Conservation (phyloP, 441 rosid species). For the Euphorbia corollata region DNA sequence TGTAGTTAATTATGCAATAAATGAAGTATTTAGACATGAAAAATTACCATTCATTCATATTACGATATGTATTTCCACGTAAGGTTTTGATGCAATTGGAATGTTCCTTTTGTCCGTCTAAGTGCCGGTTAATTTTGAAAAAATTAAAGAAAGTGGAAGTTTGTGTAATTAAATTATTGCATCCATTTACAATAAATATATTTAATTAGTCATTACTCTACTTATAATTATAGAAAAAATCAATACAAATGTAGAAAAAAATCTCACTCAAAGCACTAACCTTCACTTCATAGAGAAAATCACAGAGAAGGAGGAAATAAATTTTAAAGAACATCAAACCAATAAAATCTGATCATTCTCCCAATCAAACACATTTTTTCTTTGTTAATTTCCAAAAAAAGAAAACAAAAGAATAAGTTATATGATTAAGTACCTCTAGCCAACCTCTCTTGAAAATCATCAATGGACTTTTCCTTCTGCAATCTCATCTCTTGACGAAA, state of each 20-base stretch:
- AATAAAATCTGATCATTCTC: not conserved
- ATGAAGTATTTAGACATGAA: too few relatives aligned
- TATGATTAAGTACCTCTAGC: conserved; percentile 36
- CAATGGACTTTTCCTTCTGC: conserved; percentile 50
- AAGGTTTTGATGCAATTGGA: too few relatives aligned
- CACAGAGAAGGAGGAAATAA: not conserved
- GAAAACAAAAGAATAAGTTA: not conserved
- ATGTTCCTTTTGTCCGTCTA: too few relatives aligned
- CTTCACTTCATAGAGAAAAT: not conserved
- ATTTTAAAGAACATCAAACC: not conserved
- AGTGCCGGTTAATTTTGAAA: too few relatives aligned
- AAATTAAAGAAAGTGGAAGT: too few relatives aligned
- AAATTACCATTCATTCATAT: too few relatives aligned
- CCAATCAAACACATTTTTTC: not conserved
- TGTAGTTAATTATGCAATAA: too few relatives aligned
- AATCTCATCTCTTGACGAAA: conserved; percentile 47
- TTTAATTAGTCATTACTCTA: not conserved
- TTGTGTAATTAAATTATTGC: too few relatives aligned
- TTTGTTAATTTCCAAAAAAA: not conserved
- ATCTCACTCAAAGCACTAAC: not conserved
- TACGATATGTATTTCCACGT: too few relatives aligned
- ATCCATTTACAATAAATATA: too few relatives aligned
- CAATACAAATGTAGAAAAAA: not conserved
- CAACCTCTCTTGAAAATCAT: conserved; percentile 62
- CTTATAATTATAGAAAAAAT: not conserved